Percentiles rank a stretch among this genome's conserved stretches.
Evolutionary conservation across 2,329 filamentous ascomycete species (phyloP).

Genomic region (Aspergillus calidoustus): DNA sequence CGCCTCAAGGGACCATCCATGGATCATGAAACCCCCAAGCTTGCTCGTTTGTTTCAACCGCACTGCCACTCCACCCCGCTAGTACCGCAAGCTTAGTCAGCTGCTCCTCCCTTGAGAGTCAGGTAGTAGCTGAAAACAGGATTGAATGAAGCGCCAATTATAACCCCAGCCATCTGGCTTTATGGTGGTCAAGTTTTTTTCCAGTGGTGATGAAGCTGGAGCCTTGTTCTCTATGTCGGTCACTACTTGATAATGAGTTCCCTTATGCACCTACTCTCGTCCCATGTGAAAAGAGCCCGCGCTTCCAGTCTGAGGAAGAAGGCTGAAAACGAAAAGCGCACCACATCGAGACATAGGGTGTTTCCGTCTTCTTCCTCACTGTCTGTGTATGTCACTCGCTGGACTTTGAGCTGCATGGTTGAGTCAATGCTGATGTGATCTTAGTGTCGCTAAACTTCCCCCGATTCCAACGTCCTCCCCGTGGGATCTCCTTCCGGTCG

Average conservation of each 20-base stretch:
- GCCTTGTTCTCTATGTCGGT: conserved; percentile 34
- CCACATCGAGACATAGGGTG: conserved; percentile 27
- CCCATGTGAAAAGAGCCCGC: conserved; percentile 39
- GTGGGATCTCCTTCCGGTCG: conserved; percentile 47
- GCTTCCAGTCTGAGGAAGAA: conserved; percentile 36
- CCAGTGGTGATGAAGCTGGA: conserved; percentile 24
- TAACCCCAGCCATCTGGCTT: conserved; percentile 4
- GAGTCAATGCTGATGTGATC: conserved; percentile 17
- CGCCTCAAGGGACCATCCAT: too few relatives aligned
- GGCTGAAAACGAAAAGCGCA: conserved; percentile 31
- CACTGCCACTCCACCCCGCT: conserved; percentile 3
- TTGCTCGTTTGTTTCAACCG: background rate
- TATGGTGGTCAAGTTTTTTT: conserved; percentile 14
- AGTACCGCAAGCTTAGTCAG: conserved; percentile 6
- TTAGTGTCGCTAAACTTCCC: conserved; percentile 30
- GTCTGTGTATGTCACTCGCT: conserved; percentile 29
- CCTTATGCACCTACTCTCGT: conserved; percentile 34
- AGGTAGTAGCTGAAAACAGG: conserved; percentile 9
- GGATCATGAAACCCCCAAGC: background rate
- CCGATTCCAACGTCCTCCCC: conserved; percentile 36
- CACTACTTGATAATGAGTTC: conserved; percentile 39
- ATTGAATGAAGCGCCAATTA: background rate
- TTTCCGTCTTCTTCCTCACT: conserved; percentile 31
- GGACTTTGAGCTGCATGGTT: background rate
- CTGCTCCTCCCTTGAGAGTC: conserved; percentile 4